A percentile compares a stretch with the other conserved stretches of the same genome.
Evolutionary conservation across 768 basidiomycete genomes (phyloP).

Genomic region (Symmetrospora coprosmae): DNA sequence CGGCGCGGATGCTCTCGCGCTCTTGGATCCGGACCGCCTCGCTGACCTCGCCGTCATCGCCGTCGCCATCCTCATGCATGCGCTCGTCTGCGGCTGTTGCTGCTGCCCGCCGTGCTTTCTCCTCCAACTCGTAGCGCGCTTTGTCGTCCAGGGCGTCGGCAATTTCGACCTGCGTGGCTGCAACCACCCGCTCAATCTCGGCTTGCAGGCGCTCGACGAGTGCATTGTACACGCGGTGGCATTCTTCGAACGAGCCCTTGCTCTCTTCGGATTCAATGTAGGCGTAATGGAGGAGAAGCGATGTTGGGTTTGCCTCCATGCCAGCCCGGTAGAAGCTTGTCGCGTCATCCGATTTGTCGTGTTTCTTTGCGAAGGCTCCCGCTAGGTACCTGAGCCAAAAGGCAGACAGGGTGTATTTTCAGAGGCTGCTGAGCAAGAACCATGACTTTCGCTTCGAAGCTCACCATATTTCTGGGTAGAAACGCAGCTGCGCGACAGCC

Average conservation of each 20-base stretch:
- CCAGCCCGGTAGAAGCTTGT: constrained; percentile 65
- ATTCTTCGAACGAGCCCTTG: constrained; percentile 52
- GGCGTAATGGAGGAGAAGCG: constrained; percentile 80
- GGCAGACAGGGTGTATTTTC: too few relatives aligned
- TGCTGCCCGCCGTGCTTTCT: not conserved
- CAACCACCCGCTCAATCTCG: constrained; percentile 35
- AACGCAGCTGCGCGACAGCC: constrained; percentile 80
- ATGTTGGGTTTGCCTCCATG: constrained; percentile 70
- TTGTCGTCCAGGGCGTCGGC: constrained; percentile 17
- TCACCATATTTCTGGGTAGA: constrained; percentile 87
- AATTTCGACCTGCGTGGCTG: constrained; percentile 30
- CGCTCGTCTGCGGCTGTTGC: not conserved
- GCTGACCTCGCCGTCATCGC: constrained; percentile 24
- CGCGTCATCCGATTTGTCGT: constrained; percentile 70
- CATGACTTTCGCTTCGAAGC: constrained; percentile 23
- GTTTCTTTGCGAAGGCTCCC: constrained; percentile 59
- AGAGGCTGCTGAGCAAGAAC: not conserved
- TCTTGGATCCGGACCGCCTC: constrained; percentile 26
- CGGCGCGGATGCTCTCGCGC: constrained; percentile 24
- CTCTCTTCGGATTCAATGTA: constrained; percentile 60
- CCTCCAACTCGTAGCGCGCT: not conserved
- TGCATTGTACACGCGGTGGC: constrained; percentile 57
- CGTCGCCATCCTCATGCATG: constrained; percentile 6
- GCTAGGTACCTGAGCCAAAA: constrained; percentile 90
- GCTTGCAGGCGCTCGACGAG: constrained; percentile 53